Percentiles rank a stretch among this genome's conserved stretches.
Conservation (phyloP, 2,329 filamentous ascomycete genomes). For the Chaetomiaceae sp. region DNA sequence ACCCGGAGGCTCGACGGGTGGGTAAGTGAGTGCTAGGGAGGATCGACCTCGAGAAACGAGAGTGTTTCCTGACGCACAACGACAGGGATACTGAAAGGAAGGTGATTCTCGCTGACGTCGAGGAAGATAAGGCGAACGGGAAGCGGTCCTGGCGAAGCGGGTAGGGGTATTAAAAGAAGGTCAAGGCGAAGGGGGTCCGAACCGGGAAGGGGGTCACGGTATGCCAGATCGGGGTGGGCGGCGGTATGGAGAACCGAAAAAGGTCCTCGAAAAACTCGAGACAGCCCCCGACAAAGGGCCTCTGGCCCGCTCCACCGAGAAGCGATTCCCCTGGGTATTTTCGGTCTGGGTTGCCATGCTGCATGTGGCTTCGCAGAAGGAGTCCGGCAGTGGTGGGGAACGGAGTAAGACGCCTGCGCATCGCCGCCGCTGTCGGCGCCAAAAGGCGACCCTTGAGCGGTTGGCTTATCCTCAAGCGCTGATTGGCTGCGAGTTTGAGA, state of each 20-base stretch:
- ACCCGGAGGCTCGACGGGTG: background rate
- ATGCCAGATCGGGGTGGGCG: no score
- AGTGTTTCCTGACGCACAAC: background rate
- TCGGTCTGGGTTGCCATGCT: background rate
- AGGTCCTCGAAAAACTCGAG: background rate
- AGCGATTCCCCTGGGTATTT: background rate
- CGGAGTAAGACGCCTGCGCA: background rate
- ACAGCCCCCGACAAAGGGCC: background rate
- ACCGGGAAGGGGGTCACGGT: no score
- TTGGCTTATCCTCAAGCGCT: slow-evolving; percentile 18
- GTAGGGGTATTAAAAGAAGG: background rate
- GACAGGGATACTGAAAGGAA: background rate
- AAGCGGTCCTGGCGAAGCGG: background rate
- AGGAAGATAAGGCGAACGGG: background rate
- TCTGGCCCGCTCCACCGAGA: background rate
- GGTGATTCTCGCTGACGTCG: background rate
- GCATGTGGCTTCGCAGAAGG: background rate
- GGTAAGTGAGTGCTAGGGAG: background rate
- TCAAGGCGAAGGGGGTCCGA: background rate
- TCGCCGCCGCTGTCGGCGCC: slow-evolving; percentile 3
- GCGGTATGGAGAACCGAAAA: no score
- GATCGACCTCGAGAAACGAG: background rate
- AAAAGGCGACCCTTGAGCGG: slow-evolving; percentile 1
- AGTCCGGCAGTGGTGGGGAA: background rate
- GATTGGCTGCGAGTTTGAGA: slow-evolving; percentile 16